A percentile compares a stretch with the other conserved stretches of the same genome.
phyloP scores from a whole-genome alignment of 2,329 filamentous ascomycete species.

The Exophiala xenobiotica region DNA sequence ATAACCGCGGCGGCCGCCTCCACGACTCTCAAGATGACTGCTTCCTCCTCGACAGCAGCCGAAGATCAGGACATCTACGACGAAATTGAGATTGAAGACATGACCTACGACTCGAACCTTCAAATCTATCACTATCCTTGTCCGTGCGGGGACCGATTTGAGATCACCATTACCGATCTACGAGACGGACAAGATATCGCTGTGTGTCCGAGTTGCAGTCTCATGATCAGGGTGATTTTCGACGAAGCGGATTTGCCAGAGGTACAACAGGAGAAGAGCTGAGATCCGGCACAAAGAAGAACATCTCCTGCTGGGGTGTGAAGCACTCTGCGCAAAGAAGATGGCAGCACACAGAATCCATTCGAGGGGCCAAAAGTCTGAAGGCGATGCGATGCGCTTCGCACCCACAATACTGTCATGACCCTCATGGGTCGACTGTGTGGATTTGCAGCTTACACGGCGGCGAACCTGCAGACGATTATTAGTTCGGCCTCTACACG shows the following conservation, averaged over 20 bases:
- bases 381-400: too few species aligned
- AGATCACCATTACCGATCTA: constrained; percentile 81
- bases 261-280: constrained; percentile 6
- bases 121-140: constrained; percentile 96
- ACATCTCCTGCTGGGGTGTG: too few species aligned
- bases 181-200: constrained; percentile 88
- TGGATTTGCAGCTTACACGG: too few species aligned
- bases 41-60: constrained; percentile 1
- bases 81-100: constrained; percentile 98
- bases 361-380: too few species aligned
- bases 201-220: constrained; percentile 94
- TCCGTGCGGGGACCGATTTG: constrained; percentile 94
- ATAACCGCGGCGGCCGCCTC: constrained; percentile 14
- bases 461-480: too few species aligned
- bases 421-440: too few species aligned
- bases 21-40: constrained; percentile 2
- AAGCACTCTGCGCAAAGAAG: too few species aligned
- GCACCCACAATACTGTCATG: too few species aligned
- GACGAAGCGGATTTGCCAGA: constrained; percentile 63
- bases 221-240: constrained; percentile 95
- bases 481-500: too few species aligned
- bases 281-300: too few species aligned
- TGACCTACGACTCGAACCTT: constrained; percentile 79
- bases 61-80: constrained; percentile 80
- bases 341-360: too few species aligned